Conservation (phyloP, 2,329 filamentous ascomycete genomes). For the Emergomyces orientalis region DNA sequence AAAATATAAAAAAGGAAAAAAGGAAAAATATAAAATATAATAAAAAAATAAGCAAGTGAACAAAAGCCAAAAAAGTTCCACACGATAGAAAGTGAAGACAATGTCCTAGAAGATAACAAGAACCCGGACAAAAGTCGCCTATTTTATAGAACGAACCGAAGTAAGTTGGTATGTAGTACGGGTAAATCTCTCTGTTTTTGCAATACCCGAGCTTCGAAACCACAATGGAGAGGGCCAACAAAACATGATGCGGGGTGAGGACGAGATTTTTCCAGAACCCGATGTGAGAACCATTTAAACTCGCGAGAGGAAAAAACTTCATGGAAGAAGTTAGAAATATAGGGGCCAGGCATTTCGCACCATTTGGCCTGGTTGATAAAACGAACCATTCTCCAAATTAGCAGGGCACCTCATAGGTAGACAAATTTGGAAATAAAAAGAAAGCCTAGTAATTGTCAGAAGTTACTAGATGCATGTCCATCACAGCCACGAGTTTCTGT, state of each 20-base stretch:
- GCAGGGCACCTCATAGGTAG: not conserved
- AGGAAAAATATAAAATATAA: no score
- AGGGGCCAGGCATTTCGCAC: not conserved
- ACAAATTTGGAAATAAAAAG: constrained; percentile 3
- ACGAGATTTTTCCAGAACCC: not conserved
- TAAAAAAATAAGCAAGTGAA: not conserved
- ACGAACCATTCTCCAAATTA: not conserved
- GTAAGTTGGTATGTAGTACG: not conserved
- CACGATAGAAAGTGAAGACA: not conserved
- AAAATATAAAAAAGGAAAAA: no score
- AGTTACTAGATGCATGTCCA: not conserved
- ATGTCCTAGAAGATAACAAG: not conserved
- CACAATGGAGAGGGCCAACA: not conserved
- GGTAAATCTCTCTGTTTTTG: not conserved
- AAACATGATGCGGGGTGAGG: not conserved
- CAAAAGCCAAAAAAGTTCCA: not conserved
- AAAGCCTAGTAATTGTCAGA: not conserved
- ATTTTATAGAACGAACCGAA: not conserved
- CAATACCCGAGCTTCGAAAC: not conserved
- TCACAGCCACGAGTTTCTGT: not conserved
- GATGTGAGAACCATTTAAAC: not conserved
- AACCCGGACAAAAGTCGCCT: not conserved
- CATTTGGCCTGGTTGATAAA: not conserved
- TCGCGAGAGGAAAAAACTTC: not conserved
- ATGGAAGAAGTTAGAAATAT: not conserved